Evolutionary conservation across 1,139 yeast genomes (phyloP).

Genomic region (Protomyces pachydermus): DNA sequence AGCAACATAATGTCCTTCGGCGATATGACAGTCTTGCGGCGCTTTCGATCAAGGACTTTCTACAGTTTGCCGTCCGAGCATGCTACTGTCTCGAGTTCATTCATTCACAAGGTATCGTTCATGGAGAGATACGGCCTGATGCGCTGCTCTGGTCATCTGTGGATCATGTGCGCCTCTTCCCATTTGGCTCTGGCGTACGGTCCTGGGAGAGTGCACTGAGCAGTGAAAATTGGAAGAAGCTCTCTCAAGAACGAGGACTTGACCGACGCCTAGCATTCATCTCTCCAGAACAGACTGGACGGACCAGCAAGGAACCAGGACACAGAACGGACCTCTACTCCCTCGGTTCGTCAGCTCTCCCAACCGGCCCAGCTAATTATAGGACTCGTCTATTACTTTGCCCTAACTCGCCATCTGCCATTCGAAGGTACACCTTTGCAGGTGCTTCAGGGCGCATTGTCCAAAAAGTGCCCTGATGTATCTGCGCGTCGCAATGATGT

Average conservation of each 20-base stretch:
- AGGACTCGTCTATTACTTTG: slow-evolving; percentile 29
- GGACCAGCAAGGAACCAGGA: slow-evolving; percentile 29
- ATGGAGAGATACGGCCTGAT: slow-evolving; percentile 33
- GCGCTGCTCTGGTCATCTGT: slow-evolving; percentile 29
- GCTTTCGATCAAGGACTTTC: slow-evolving; percentile 13
- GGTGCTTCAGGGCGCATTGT: slow-evolving; percentile 31
- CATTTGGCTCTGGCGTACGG: slow-evolving; percentile 30
- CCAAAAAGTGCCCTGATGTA: slow-evolving; percentile 31
- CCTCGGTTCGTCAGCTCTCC: slow-evolving; percentile 26
- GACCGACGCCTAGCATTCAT: slow-evolving; percentile 28
- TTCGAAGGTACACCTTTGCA: slow-evolving; percentile 32
- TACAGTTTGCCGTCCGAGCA: slow-evolving; percentile 32
- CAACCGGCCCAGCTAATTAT: neutral
- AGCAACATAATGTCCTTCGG: neutral
- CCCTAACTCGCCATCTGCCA: slow-evolving; percentile 31
- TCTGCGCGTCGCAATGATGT: slow-evolving; percentile 31
- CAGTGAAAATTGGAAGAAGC: slow-evolving; percentile 22
- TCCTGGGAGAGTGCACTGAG: slow-evolving; percentile 19
- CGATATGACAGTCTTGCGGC: neutral
- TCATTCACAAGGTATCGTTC: slow-evolving; percentile 32
- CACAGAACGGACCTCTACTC: slow-evolving; percentile 33
- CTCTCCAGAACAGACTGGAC: slow-evolving; percentile 34
- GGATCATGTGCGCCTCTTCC: slow-evolving; percentile 29
- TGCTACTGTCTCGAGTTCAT: slow-evolving; percentile 31
- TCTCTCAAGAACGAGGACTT: slow-evolving; percentile 17